Base-by-base conservation (phyloP, 495 filamentous ascomycete genomes). In the Penicillium nucicola region DNA sequence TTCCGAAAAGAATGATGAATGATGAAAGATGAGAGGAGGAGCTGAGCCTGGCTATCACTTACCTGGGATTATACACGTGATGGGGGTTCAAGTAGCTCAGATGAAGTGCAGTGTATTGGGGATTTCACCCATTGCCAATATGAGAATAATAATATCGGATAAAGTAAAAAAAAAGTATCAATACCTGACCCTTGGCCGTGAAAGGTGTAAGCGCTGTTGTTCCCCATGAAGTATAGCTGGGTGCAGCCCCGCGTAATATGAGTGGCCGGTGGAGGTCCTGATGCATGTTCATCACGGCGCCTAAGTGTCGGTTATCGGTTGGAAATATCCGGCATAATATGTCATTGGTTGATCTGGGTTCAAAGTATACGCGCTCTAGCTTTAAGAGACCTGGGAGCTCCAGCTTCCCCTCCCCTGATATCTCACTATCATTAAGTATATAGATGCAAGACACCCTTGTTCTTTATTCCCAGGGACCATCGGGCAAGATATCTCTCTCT, bases 281-380 rank as follows among this genome's bases (percentile, higher is more conserved):
- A 39, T 48, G 46, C 46, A 41, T 32, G 36, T 15, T 41, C 46
- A 51, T 44, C 41, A 51, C 48, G 39, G 38, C 39, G 41, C 48
- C 33, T 45, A 51, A 36, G 17, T 20, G 6, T 50, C 48, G 41
- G 14, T 31, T 44, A 48, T 32, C 18, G 15, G 15, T 22, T 33
- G n/a, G 33, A 7, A 40, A 32, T 33, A 18, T 14, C 12, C 9
- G 25, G 18, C 12, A 17, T 41, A 31, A 30, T 39, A 7, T 15
- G 25, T 10, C 32, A 34, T 9, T 7, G 13, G 30, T n/a, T 48
- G 28, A 41, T 8, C 18, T 45, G 28, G 25, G 25, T 8, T 28
- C 25, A 28, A 28, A 28, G 25, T 28, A 28, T 28, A 28, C 25
- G 25, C 25, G 25, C 22, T 23, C 22, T 23, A 7, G 22, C 22